phyloP scores from a whole-genome alignment of 306 rosid species.

The Prunus davidiana region DNA sequence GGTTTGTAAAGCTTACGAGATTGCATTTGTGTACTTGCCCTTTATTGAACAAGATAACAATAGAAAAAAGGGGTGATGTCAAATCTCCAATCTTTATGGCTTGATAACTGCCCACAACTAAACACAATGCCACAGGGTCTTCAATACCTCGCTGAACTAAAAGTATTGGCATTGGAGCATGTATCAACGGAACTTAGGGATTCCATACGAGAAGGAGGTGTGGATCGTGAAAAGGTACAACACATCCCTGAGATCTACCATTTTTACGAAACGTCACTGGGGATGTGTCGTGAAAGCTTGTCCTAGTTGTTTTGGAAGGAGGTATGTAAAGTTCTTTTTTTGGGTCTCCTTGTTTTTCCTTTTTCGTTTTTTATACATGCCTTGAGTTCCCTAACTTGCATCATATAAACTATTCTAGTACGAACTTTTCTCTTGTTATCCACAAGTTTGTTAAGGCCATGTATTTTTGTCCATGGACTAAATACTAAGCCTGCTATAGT shows the following conservation, averaged over 20 bases:
- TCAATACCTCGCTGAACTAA: conserved; percentile 1
- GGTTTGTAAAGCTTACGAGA: conserved; percentile 7
- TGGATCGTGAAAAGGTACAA: neutral
- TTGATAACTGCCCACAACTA: neutral
- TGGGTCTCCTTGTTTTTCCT: no score
- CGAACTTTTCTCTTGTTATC: neutral
- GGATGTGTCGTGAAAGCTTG: neutral
- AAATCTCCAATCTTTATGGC: neutral
- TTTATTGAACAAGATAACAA: neutral
- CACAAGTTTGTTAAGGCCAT: neutral
- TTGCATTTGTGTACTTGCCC: neutral
- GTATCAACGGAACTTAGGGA: neutral
- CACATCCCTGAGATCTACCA: neutral
- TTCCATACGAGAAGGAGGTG: neutral
- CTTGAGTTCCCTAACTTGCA: no score
- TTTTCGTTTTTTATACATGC: no score
- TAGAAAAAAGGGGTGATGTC: conserved; percentile 10
- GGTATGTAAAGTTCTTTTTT: neutral
- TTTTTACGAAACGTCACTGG: neutral
- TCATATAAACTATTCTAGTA: no score
- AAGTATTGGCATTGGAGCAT: neutral
- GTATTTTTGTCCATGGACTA: neutral
- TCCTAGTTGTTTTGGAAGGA: neutral
- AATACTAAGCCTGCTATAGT: neutral
- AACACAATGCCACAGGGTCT: conserved; percentile 6